Conservation (phyloP, 495 filamentous ascomycete genomes). For the Penicillium goetzii region DNA sequence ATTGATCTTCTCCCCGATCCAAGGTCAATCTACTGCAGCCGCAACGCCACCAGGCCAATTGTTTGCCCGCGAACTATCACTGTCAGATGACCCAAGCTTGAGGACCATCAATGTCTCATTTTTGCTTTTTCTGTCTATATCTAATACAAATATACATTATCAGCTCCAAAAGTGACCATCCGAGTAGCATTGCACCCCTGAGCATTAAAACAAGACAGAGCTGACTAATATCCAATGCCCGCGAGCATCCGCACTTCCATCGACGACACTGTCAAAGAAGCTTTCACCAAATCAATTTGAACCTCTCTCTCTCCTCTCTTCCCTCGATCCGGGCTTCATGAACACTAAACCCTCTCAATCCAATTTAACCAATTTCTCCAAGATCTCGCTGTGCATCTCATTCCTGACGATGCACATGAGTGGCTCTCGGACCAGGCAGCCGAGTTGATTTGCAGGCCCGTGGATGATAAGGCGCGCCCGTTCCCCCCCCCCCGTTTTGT, state of each 20-base stretch:
- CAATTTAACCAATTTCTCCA: not conserved
- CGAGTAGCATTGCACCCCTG: not conserved
- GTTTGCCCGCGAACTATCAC: not conserved
- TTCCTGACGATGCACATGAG: constrained; percentile 21
- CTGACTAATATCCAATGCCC: constrained; percentile 2
- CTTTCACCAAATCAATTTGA: not conserved
- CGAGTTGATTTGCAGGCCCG: constrained; percentile 25
- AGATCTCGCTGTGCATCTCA: not conserved
- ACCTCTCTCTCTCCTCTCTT: not conserved
- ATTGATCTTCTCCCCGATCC: not conserved
- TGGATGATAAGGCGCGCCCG: constrained; percentile 14
- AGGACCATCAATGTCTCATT: not conserved
- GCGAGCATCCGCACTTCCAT: not conserved
- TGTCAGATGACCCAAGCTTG: not conserved
- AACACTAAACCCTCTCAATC: not conserved
- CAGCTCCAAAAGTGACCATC: not conserved
- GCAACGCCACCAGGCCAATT: not conserved
- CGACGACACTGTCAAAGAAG: not conserved
- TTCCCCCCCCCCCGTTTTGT: constrained; percentile 14
- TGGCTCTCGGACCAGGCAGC: constrained; percentile 22
- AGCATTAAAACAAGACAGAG: not conserved
- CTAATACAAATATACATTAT: not conserved
- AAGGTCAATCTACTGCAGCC: not conserved
- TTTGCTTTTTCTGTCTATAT: not conserved
- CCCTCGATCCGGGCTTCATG: not conserved